Base-by-base conservation (phyloP, 2,329 filamentous ascomycete species). In the Pyricularia grisea region DNA sequence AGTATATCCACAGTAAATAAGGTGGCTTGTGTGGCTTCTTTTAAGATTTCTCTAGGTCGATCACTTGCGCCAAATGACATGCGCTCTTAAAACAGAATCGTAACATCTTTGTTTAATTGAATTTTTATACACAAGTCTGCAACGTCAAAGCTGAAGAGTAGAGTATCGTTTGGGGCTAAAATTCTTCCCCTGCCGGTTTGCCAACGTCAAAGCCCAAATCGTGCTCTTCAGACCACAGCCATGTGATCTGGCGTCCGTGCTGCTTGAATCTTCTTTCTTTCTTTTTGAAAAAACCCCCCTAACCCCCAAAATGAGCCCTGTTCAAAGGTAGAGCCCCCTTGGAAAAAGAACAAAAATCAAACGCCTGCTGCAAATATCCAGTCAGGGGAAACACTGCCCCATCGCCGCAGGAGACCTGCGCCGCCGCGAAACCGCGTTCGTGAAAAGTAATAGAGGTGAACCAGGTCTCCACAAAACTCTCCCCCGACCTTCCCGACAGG, bases 361-460 rank as follows among this genome's bases (percentile, higher is more conserved):
- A 63, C 60, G 60, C 60, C 60, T 27, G 60, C 60, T 63, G 60
- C 60, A 63, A 63, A 63, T 63, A 63, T 63, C 60, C 60, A 63
- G 60, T 63, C 27, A 63, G 60, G 60, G 60, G 25, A 63, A 63
- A 25, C 25, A 63, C 60, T 17, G 60, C 17, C 60, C 27, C 60
- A 28, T 27, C 25, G 60, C 60, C 60, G 23, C 60, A 30, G 60
- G 27, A 63, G 60, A 63, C 60, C 25, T 63, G 60, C 60, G 60
- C 27, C 60, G 60, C 14, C 60, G 60, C 25, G 17, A 12, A 30
- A 28, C 23, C 60, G 60, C 25, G 60, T 28, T 63, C 60, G 27
- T 63, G 42, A 63, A 12, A 63, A 30, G 60, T 63, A 30, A 27
- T 28, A 63, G 27, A 63, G 25, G 60, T 25, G 60, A 28, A 14